Conservation (phyloP, 129 eudicot species). For the Heracleum sosnowskyi region DNA sequence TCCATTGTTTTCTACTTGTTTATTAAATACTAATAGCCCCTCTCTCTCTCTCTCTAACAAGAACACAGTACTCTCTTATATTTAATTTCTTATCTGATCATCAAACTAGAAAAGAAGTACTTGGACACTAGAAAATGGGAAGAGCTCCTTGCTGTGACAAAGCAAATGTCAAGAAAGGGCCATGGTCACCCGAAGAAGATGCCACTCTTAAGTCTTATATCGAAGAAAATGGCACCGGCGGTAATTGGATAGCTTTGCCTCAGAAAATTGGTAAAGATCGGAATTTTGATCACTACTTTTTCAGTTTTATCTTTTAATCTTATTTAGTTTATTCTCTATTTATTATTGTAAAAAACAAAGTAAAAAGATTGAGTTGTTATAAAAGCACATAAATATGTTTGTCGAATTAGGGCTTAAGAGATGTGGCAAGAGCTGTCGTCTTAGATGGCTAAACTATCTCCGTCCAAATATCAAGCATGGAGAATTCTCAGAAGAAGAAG, state of each 20-base stretch:
- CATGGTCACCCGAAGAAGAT: constrained; percentile 76
- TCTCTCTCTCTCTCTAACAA: constrained; percentile 15
- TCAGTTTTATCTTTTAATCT: background rate
- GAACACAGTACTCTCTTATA: constrained; percentile 2
- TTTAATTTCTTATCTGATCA: background rate
- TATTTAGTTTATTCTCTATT: background rate
- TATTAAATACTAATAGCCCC: background rate
- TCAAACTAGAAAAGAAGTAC: background rate
- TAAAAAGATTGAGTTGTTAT: background rate
- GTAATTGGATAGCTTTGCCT: constrained; percentile 73
- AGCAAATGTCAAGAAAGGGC: constrained; percentile 65
- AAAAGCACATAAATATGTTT: no score
- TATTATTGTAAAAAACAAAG: background rate
- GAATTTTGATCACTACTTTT: background rate
- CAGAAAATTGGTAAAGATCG: constrained; percentile 36
- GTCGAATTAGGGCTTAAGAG: constrained; percentile 58
- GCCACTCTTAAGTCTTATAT: constrained; percentile 52
- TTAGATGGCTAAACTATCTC: constrained; percentile 81
- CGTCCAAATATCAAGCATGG: constrained; percentile 93
- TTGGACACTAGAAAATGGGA: constrained; percentile 32
- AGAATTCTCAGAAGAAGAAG: constrained; percentile 90
- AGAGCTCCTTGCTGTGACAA: constrained; percentile 74
- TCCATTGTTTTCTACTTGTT: constrained; percentile 40
- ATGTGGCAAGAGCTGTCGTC: constrained; percentile 88
- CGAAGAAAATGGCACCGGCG: constrained; percentile 54